phyloP scores from a whole-genome alignment of 768 basidiomycete genomes.

The Xanthoconium stramineum region DNA sequence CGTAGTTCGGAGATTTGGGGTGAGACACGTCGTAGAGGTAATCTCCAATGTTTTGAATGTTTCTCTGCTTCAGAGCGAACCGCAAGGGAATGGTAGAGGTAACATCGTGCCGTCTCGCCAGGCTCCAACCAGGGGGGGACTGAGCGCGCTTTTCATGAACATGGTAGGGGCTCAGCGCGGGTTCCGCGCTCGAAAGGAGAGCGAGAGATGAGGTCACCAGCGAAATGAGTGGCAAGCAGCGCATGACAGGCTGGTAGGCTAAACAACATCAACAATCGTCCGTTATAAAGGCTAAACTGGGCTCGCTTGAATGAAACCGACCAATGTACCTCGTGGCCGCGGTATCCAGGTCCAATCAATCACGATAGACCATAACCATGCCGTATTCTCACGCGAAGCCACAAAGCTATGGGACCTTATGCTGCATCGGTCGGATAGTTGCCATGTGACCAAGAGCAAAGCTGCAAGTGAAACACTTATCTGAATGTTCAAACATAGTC shows the following conservation, averaged over 20 bases:
- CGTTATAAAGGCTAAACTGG: not conserved
- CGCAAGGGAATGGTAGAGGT: conserved; percentile 26
- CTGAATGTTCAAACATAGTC: too few relatives aligned
- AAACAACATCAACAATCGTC: not conserved
- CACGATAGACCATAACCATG: not conserved
- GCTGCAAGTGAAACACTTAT: too few relatives aligned
- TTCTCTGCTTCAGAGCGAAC: conserved; percentile 33
- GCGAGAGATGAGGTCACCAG: conserved; percentile 2
- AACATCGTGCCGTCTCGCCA: conserved; percentile 34
- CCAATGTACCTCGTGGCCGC: not conserved
- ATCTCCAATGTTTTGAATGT: conserved; percentile 23
- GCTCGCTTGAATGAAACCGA: not conserved
- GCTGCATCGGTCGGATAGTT: too few relatives aligned
- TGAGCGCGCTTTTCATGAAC: conserved; percentile 41
- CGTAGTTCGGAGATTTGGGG: conserved; percentile 33
- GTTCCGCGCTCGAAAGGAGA: conserved; percentile 15
- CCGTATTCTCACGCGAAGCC: not conserved
- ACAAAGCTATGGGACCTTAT: not conserved
- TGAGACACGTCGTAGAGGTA: conserved; percentile 26
- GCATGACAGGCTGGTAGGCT: conserved; percentile 9
- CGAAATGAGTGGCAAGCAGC: conserved; percentile 1
- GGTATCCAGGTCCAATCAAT: not conserved
- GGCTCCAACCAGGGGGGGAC: conserved; percentile 36
- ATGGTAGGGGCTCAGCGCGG: conserved; percentile 20
- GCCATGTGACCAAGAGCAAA: too few relatives aligned